Conservation (phyloP, 768 basidiomycete species). For the Termitomyces sp. region DNA sequence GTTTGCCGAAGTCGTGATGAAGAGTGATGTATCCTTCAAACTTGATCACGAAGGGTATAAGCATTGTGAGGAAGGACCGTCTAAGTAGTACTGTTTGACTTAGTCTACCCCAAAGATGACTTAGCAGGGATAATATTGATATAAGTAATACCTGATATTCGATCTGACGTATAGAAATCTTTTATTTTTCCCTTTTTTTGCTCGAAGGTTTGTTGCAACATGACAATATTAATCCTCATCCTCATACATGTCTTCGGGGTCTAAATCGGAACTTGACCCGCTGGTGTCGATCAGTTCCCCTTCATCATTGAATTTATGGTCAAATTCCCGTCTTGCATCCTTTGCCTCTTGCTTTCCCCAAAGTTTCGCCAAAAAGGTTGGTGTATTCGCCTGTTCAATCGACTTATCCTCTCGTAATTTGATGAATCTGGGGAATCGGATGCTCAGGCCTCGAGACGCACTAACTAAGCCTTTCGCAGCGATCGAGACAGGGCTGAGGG, state of each 20-base stretch:
- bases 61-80: no score
- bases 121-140: no score
- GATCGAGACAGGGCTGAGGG: conserved; percentile 79
- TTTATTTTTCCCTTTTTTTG: no score
- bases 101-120: no score
- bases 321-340: conserved; percentile 24
- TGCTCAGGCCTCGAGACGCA: conserved; percentile 58
- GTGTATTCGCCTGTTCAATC: conserved; percentile 67
- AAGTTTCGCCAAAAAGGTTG: conserved; percentile 63
- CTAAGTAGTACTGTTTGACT: no score
- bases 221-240: neutral
- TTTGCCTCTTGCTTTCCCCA: conserved; percentile 57
- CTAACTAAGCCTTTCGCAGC: conserved; percentile 64
- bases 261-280: conserved; percentile 23
- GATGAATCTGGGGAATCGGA: conserved; percentile 88
- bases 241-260: neutral
- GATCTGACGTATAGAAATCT: no score
- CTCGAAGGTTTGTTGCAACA: neutral
- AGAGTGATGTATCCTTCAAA: no score
- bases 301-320: conserved; percentile 54
- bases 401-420: conserved; percentile 67
- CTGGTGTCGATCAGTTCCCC: conserved; percentile 54
- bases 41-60: no score
- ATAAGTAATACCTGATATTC: no score
- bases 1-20: no score